A percentile compares a stretch with the other conserved stretches of the same genome.
Conservation (phyloP, 306 rosid genomes). For the Acmispon strigosus region DNA sequence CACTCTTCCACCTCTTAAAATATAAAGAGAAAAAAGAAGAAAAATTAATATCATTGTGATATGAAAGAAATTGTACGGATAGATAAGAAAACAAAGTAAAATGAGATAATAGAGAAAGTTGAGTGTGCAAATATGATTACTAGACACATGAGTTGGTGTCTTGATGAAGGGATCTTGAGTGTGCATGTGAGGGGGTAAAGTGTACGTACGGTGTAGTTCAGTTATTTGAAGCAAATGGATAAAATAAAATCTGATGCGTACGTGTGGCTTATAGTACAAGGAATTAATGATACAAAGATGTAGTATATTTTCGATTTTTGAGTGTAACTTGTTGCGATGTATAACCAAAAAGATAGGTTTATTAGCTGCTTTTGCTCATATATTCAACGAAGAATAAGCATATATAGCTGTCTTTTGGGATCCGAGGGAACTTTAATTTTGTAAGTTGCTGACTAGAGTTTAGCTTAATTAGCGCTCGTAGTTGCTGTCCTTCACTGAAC, state of each 20-base stretch:
- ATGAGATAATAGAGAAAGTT: too few relatives aligned
- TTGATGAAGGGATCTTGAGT: not conserved
- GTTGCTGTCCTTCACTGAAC: not conserved
- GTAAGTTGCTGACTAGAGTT: conserved; percentile 6
- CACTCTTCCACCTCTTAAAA: too few relatives aligned
- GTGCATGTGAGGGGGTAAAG: conserved; percentile 6
- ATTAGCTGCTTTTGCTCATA: not conserved
- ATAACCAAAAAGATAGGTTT: not conserved
- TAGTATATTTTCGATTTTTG: too few relatives aligned
- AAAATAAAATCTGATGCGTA: not conserved
- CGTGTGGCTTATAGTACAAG: not conserved
- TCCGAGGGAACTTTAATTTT: not conserved
- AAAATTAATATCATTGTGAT: too few relatives aligned
- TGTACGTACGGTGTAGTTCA: too few relatives aligned
- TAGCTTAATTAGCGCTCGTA: not conserved
- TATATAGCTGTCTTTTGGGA: conserved; percentile 16
- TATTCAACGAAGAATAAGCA: not conserved
- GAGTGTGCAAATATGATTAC: too few relatives aligned
- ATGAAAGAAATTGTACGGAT: too few relatives aligned
- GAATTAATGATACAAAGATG: too few relatives aligned
- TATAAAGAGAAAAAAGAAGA: too few relatives aligned
- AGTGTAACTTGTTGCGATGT: not conserved
- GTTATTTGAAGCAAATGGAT: not conserved
- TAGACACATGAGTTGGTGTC: conserved; percentile 6
- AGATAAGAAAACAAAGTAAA: too few relatives aligned